Conservation (phyloP, 768 basidiomycete genomes). For the Daedaleopsis nitida region DNA sequence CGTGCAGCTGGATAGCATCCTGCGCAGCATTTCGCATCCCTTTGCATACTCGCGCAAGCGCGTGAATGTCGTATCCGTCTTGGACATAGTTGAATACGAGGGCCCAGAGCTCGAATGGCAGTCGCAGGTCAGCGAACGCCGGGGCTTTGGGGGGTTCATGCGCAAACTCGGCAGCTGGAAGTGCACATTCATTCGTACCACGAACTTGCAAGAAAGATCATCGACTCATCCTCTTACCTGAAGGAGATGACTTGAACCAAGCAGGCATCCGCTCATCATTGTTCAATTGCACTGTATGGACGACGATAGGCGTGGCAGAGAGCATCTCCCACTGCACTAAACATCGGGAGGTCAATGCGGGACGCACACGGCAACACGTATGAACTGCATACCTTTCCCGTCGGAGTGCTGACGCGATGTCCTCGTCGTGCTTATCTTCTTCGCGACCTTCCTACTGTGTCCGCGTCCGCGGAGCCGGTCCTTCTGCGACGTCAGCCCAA, state of each 20-base stretch:
- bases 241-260: neutral
- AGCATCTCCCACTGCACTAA: neutral
- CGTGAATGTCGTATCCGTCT: conserved; percentile 3
- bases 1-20: neutral
- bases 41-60: neutral
- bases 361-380: neutral
- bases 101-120: neutral
- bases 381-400: neutral
- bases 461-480: neutral
- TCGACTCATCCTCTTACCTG: neutral
- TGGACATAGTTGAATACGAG: neutral
- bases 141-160: neutral
- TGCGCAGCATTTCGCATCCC: neutral
- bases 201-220: neutral
- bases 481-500: neutral
- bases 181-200: neutral
- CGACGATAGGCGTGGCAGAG: neutral
- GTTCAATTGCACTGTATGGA: neutral
- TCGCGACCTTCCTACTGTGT: neutral
- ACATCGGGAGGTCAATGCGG: neutral
- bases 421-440: neutral
- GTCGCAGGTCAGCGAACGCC: neutral
- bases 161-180: neutral
- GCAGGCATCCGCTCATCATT: neutral
- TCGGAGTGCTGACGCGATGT: neutral